Evolutionary conservation across 352 stramenopile genomes (phyloP).

Genomic region (Phytopythium cucurbitacearum): DNA sequence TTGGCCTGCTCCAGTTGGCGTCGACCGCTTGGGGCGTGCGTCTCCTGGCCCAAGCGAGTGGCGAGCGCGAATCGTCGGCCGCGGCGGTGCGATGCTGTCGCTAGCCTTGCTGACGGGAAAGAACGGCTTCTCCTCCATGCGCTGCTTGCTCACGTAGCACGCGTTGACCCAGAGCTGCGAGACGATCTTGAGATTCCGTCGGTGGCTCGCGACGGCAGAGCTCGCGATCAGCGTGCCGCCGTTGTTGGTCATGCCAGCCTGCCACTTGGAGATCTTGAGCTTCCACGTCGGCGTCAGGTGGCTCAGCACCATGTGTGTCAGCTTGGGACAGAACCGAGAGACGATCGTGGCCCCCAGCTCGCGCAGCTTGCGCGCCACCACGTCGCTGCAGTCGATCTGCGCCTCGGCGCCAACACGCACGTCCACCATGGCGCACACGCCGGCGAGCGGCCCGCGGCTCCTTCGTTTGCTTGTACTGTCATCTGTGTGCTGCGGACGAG

Average conservation of each 20-base stretch:
- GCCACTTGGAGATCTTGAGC: constrained; percentile 67
- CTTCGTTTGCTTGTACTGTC: too few species aligned
- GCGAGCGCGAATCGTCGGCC: constrained; percentile 12
- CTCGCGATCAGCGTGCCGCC: constrained; percentile 5
- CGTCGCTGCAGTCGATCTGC: constrained; percentile 78
- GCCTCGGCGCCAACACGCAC: constrained; percentile 60
- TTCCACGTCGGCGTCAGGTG: constrained; percentile 65
- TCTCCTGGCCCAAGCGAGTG: constrained; percentile 16
- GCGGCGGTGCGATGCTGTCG: constrained; percentile 10
- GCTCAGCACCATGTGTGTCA: constrained; percentile 79
- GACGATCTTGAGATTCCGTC: constrained; percentile 63
- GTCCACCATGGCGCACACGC: constrained; percentile 72
- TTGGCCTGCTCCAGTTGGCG: background rate
- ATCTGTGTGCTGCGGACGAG: too few species aligned
- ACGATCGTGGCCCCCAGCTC: constrained; percentile 64
- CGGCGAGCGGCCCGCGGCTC: constrained; percentile 18
- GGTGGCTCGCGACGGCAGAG: background rate
- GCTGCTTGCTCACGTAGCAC: constrained; percentile 67
- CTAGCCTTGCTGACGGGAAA: constrained; percentile 64
- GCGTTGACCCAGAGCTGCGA: constrained; percentile 82
- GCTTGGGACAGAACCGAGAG: constrained; percentile 54
- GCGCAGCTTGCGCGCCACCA: constrained; percentile 59
- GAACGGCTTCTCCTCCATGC: constrained; percentile 64
- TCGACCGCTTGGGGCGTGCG: constrained; percentile 1
- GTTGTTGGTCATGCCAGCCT: constrained; percentile 23